Conservation (phyloP, 78 protist species). For the Protostelium mycophagum region DNA sequence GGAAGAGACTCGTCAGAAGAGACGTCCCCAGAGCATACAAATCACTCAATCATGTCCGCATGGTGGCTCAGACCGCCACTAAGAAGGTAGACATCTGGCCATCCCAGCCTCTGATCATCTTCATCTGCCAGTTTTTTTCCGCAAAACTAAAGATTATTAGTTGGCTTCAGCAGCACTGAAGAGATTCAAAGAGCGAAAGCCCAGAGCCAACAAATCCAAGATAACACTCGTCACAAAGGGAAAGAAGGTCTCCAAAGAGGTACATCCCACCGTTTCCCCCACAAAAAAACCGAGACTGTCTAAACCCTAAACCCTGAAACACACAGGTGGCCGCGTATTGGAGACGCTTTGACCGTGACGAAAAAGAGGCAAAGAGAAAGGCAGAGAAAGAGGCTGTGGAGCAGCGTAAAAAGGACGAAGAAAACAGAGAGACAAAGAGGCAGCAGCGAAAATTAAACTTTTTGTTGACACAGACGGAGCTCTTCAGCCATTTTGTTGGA, state of each 20-base stretch:
- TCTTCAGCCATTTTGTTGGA: conserved; percentile 86
- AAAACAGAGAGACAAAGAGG: conserved; percentile 79
- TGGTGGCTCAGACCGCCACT: not conserved
- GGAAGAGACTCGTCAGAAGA: not conserved
- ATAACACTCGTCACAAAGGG: not conserved
- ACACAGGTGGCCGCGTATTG: conserved; percentile 49
- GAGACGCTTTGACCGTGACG: conserved; percentile 59
- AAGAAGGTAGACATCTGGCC: conserved; percentile 1
- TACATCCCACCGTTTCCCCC: not conserved
- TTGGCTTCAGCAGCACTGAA: not conserved
- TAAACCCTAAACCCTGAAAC: not conserved
- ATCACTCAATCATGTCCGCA: not conserved
- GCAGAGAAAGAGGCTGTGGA: conserved; percentile 58
- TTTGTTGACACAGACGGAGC: conserved; percentile 89
- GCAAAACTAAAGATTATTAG: not conserved
- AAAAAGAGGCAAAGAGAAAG: conserved; percentile 58
- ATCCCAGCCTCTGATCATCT: not conserved
- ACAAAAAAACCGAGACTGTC: too few relatives aligned
- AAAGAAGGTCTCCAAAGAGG: not conserved
- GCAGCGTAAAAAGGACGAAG: conserved; percentile 53
- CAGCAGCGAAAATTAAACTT: conserved; percentile 87
- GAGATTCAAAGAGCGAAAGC: not conserved
- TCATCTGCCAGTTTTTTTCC: too few relatives aligned
- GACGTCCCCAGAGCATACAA: not conserved
- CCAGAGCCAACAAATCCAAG: not conserved